Base-by-base conservation (phyloP, 2,329 filamentous ascomycete species). In the Reticulascus tulasneorum region DNA sequence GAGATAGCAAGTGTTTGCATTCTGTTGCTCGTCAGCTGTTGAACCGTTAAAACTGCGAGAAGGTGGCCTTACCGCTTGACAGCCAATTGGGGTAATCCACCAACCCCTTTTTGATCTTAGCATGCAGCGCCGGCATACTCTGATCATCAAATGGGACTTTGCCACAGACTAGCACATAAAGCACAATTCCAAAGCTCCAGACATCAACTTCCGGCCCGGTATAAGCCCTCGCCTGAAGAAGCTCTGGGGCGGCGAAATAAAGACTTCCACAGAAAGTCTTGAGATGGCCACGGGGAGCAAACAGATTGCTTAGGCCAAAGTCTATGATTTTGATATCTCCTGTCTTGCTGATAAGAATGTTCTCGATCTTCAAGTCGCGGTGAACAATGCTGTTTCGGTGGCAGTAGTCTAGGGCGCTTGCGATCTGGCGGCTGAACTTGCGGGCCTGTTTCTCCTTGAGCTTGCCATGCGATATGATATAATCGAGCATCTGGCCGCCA, bases 311-410 rank as follows among this genome's bases (percentile, higher is more conserved):
- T 36, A 98, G 72, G 20, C 91, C 93, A 60, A 98, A 98, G 58
- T 98, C 93, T 50, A 98, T 98, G 52, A 98, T 97, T 60, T 97
- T 97, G 64, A 98, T 98, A 57, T 98, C 93, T 25, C 93, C 93
- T 3, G 86, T 96, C 70, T 97, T 97, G 72, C 89, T 96, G 66
- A 98, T 98, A 43, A 98, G 77, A 36, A 98, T 98, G 58, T 98
- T 98, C 62, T 97, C 93, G 49, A 98, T 98, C 72, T 98, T 98
- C 48, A 98, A 66, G 58, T 98, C 93, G 33, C 93, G 82, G 60
- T 98, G 93, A 17, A 97, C 93, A 49, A 98, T 97, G 63, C 89
- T 96, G 69, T 98, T 97, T 44, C 90, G 81, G 61, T 98, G 93
- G 58, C 90, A 96, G 64, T 97, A 98, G 61, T 98, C 93, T 38